phyloP scores from a whole-genome alignment of 345 rosid species.

The Chamaenerion angustifolium region DNA sequence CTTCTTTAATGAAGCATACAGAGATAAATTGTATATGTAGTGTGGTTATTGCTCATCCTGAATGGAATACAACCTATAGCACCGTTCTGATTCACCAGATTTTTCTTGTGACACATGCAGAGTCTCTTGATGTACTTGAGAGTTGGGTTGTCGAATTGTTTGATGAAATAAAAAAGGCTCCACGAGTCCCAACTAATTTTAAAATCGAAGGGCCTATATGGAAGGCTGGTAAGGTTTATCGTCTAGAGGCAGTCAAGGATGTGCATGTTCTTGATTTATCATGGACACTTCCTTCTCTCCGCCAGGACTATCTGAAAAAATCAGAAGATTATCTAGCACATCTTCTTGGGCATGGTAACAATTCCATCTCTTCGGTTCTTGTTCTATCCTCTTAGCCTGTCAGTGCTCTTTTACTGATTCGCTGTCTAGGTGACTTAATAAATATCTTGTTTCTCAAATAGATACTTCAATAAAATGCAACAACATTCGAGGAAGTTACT shows the following conservation, averaged over 20 bases:
- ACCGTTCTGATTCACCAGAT: too few species aligned
- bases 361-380: constrained; percentile 1
- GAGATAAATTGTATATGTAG: too few species aligned
- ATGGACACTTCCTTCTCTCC: constrained; percentile 90
- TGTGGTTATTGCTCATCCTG: too few species aligned
- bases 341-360: constrained; percentile 82
- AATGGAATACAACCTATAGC: too few species aligned
- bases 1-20: too few species aligned
- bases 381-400: not conserved
- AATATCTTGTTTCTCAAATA: too few species aligned
- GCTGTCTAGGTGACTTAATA: too few species aligned
- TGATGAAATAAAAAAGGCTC: constrained; percentile 47
- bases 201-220: constrained; percentile 60
- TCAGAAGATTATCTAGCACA: constrained; percentile 93
- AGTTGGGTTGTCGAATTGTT: constrained; percentile 81
- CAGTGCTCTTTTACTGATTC: not conserved
- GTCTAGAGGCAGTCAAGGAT: constrained; percentile 85
- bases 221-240: constrained; percentile 65
- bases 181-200: constrained; percentile 43
- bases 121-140: constrained; percentile 77
- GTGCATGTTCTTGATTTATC: constrained; percentile 69
- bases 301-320: constrained; percentile 74
- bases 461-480: too few species aligned
- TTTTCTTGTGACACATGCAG: constrained; percentile 24
- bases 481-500: not conserved